Base-by-base conservation (phyloP, 1,284 basidiomycete genomes). In the Ustilago nuda region DNA sequence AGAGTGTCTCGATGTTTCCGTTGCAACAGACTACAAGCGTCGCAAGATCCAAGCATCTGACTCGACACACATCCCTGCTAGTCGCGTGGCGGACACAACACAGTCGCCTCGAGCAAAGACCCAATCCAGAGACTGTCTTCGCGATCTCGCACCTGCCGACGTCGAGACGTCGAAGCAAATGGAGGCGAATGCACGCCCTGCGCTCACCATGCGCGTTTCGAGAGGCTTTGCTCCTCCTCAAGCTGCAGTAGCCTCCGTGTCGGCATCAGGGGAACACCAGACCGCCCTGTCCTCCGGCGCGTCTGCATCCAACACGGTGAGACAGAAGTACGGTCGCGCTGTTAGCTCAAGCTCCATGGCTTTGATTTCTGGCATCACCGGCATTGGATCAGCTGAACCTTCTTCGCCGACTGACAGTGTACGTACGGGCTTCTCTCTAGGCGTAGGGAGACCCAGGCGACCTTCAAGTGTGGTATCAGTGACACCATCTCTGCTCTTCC, bases 401-500 rank as follows among this genome's bases (percentile, higher is more conserved):
- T 23, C 48, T 17, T 65, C 67, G 12, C 67, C 67, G 6, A 55
- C 53, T n/a, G 61, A 60, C 45, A 70, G 67, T 36, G 61, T 70
- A 33, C 19, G 61, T 3, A 64, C 57, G 12, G 60, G 52, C 8
- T 63, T 51, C 54, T 56, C 57, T n/a, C 59, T 68, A 19, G 37
- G 56, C 8, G 52, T 57, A 3, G 57, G 50, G 4, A 51, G 61
- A n/a, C 71, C 66, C 4, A 41, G 66, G 30, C 56, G 71, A 19
- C 71, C 71, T 2, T 73, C 71, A n/a, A 73, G 71, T 53, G 61
- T 73, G 17, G 58, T 73, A 3, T 73, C 71, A 4, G 66, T 68
- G n/a, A 68, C 71, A 2, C 71, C 71, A 2, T 73, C 71, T 3
- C 54, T 73, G 15, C 48, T 73, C 13, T 73, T 73, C 45, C 66